These are phyloP conservation scores for Ascobolus immersus DNA, from an alignment of 495 filamentous ascomycete species.

Conservation along the genomic window DNA sequence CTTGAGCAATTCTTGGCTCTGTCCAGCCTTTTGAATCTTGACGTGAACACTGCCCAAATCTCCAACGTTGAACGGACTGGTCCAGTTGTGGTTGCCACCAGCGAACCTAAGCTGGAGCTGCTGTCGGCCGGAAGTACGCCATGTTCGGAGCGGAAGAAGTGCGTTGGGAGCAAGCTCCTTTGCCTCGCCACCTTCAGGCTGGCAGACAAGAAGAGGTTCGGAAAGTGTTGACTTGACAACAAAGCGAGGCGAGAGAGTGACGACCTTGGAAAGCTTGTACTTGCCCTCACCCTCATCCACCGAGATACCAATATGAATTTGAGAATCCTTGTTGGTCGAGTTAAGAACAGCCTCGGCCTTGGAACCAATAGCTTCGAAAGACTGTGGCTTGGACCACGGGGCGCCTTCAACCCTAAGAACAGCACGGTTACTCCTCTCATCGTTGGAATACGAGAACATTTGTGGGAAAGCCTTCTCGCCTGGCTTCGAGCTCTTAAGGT, in stretches of 20 bases:
- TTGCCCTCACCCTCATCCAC: conserved; percentile 83
- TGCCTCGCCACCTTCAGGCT: conserved; percentile 49
- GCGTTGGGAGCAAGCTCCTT: conserved; percentile 50
- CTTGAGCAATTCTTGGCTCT: conserved; percentile 68
- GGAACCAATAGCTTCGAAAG: conserved; percentile 94
- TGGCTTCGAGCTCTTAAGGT: conserved; percentile 20
- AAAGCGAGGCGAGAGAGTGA: conserved; percentile 81
- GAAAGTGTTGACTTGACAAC: conserved; percentile 77
- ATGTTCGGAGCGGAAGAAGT: conserved; percentile 60
- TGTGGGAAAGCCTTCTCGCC: conserved; percentile 53
- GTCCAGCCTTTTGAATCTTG: conserved; percentile 71
- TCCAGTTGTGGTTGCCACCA: conserved; percentile 86
- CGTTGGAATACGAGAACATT: conserved; percentile 78
- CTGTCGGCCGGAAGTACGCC: conserved; percentile 52
- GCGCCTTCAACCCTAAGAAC: conserved; percentile 69
- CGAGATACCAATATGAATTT: conserved; percentile 72
- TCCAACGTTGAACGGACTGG: conserved; percentile 87
- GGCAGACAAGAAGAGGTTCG: conserved; percentile 69
- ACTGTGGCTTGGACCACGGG: conserved; percentile 86
- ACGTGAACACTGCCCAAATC: conserved; percentile 77
- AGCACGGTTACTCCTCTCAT: conserved; percentile 73
- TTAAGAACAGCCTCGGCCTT: conserved; percentile 61
- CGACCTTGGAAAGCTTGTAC: conserved; percentile 86
- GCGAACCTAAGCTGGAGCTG: conserved; percentile 85
- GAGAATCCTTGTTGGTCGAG: conserved; percentile 34